These are phyloP conservation scores for Corylus avellana DNA, from an alignment of 306 rosid species.

Conservation along the genomic window DNA sequence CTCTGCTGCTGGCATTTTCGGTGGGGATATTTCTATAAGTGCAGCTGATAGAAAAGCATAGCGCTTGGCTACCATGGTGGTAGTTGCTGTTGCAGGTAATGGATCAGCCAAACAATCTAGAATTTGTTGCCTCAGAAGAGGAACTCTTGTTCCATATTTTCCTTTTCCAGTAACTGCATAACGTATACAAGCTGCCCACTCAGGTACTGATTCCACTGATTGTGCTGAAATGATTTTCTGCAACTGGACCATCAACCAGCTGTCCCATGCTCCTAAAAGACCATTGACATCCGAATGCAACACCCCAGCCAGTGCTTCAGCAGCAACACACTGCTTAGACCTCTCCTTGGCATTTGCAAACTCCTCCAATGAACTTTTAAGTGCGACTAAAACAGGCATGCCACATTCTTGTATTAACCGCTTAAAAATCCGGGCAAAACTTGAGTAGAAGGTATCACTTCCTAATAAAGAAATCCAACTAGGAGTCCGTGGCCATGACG, in stretches of 20 bases:
- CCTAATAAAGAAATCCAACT: slow-evolving; percentile 89
- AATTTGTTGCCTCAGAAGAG: slow-evolving; percentile 86
- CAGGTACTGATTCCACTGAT: slow-evolving; percentile 93
- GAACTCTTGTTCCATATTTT: slow-evolving; percentile 82
- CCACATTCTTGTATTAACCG: slow-evolving; percentile 97
- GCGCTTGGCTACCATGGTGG: slow-evolving; percentile 86
- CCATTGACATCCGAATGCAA: slow-evolving; percentile 92
- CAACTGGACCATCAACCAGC: slow-evolving; percentile 85
- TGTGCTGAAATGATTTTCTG: slow-evolving; percentile 79
- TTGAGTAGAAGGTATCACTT: slow-evolving; percentile 84
- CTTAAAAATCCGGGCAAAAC: slow-evolving; percentile 92
- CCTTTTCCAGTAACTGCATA: slow-evolving; percentile 99
- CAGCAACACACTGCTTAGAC: slow-evolving; percentile 98
- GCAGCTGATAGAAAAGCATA: slow-evolving; percentile 94
- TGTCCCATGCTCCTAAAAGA: slow-evolving; percentile 77
- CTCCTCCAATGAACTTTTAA: slow-evolving; percentile 76
- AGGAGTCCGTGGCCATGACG: slow-evolving; percentile 99
- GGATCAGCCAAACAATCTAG: slow-evolving; percentile 80
- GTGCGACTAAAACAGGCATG: slow-evolving; percentile 70
- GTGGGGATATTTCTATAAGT: slow-evolving; percentile 88
- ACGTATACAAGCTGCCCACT: slow-evolving; percentile 96
- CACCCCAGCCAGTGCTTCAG: slow-evolving; percentile 96
- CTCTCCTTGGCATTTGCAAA: slow-evolving; percentile 89
- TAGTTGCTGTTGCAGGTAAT: slow-evolving; percentile 82
- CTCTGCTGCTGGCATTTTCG: slow-evolving; percentile 78